These are phyloP conservation scores for Phytophthora hibernalis DNA, from an alignment of 352 stramenopile species.

Conservation along the genomic window DNA sequence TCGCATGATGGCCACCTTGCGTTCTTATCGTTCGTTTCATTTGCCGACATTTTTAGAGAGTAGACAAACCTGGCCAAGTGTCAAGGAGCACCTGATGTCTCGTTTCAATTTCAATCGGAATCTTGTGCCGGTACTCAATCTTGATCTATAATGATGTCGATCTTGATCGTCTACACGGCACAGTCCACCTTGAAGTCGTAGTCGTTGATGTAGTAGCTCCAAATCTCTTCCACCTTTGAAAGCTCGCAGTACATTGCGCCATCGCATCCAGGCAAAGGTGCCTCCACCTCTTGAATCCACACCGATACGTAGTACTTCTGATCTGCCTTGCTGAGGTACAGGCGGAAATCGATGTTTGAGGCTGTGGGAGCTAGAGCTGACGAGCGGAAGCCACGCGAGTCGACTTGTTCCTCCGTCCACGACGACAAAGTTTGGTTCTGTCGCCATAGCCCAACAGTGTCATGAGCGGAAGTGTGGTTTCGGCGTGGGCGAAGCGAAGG, in stretches of 20 bases:
- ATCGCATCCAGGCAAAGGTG: slow-evolving; percentile 52
- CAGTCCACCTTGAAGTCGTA: slow-evolving; percentile 50
- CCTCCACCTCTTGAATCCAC: slow-evolving; percentile 55
- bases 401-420: slow-evolving; percentile 46
- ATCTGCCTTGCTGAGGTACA: slow-evolving; percentile 53
- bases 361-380: slow-evolving; percentile 65
- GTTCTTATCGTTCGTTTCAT: slow-evolving; percentile 23
- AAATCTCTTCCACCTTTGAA: slow-evolving; percentile 52
- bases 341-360: slow-evolving; percentile 76
- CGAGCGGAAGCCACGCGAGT: slow-evolving; percentile 60
- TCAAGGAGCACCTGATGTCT: not conserved
- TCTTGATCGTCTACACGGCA: slow-evolving; percentile 24
- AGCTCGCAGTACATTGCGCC: slow-evolving; percentile 55
- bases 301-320: slow-evolving; percentile 59
- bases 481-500: slow-evolving; percentile 78
- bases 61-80: not conserved
- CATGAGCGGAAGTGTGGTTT: slow-evolving; percentile 81
- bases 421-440: slow-evolving; percentile 44
- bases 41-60: slow-evolving; percentile 17
- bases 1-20: not conserved
- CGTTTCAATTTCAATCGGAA: not conserved
- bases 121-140: not conserved
- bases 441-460: slow-evolving; percentile 67
- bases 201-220: slow-evolving; percentile 60
- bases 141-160: not conserved